Conservation (phyloP, 805 yeast species). For the Metschnikowia anglica region DNA sequence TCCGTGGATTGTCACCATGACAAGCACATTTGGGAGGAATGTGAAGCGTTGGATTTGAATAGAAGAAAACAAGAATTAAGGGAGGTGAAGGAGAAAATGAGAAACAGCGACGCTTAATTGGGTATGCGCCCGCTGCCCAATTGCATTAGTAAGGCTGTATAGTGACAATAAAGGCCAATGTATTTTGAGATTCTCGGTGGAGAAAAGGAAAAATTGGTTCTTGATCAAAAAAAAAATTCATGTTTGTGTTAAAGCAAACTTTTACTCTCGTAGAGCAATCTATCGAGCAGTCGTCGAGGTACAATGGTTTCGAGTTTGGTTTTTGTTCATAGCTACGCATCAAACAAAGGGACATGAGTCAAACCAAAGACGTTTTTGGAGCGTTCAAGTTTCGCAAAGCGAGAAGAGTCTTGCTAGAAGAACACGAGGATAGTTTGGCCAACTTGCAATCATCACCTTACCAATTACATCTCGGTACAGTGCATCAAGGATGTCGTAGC, state of each 20-base stretch:
- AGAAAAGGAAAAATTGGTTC: neutral
- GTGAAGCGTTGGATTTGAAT: slow-evolving; percentile 78
- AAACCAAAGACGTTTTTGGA: no score
- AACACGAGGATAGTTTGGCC: no score
- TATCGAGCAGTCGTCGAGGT: no score
- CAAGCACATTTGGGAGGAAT: slow-evolving; percentile 81
- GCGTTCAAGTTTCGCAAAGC: no score
- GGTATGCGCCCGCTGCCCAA: neutral
- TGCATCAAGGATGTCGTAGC: no score
- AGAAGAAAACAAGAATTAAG: slow-evolving; percentile 75
- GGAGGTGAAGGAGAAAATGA: slow-evolving; percentile 47
- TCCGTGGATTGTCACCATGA: slow-evolving; percentile 64
- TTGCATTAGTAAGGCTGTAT: slow-evolving; percentile 9
- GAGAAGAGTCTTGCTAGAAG: no score
- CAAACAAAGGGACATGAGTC: no score
- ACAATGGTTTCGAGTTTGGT: no score
- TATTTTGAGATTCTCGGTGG: neutral
- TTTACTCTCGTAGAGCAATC: neutral
- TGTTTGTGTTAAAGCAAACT: no score
- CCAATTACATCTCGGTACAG: no score
- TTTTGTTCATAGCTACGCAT: no score
- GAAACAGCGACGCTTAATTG: slow-evolving; percentile 15
- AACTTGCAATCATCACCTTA: no score
- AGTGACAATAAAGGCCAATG: slow-evolving; percentile 4
- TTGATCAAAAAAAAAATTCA: neutral